Evolutionary conservation across 2,329 filamentous ascomycete species (phyloP), one percentile per base, ranked within the genome.

Genomic region (Onygenales sp.): DNA sequence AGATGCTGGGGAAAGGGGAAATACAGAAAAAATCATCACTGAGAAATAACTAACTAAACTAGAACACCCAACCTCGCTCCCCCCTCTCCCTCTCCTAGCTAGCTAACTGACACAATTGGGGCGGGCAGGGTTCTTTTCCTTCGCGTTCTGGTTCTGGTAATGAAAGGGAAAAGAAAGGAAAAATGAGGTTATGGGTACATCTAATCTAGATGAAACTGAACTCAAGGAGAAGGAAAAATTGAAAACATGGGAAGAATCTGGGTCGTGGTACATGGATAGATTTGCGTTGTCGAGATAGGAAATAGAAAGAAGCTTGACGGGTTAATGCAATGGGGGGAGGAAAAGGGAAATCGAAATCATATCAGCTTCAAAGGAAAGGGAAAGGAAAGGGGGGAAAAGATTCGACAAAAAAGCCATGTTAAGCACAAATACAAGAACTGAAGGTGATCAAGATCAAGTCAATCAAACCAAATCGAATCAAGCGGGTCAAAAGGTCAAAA

Each of bases 141-240:
- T 27, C 5, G 21, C 3, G 21, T 27, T 27, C 21, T 27, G 21
- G 21, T 27, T 27, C 21, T 27, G 21, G 21, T 27, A 45, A 48
- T 27, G 21, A 14, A 46, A 46, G 27, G 36, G 54, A 43, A 54
- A 49, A 38, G 43, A 51, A 48, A n/a, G 43, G 21, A 44, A 43
- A 21, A n/a, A 32, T 32, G 31, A 11, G 54, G 57, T 54, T 68
- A 68, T 66, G 62, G 57, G 56, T 68, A 67, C 64, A 67, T 68
- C 65, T 66, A 68, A 62, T 65, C 59, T 63, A 63, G 52, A 64
- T 59, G 60, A 31, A 17, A 58, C 53, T 56, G 57, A 53, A 27
- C 21, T 27, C 43, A 51, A 61, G 52, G 59, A 56, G 50, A 47
- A 14, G 35, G 47, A 59, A 53, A 50, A 50, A 42, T 13, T 42